These are phyloP conservation scores for Malassezia furfur DNA, from an alignment of 1,284 basidiomycete species.

Conservation along the genomic window DNA sequence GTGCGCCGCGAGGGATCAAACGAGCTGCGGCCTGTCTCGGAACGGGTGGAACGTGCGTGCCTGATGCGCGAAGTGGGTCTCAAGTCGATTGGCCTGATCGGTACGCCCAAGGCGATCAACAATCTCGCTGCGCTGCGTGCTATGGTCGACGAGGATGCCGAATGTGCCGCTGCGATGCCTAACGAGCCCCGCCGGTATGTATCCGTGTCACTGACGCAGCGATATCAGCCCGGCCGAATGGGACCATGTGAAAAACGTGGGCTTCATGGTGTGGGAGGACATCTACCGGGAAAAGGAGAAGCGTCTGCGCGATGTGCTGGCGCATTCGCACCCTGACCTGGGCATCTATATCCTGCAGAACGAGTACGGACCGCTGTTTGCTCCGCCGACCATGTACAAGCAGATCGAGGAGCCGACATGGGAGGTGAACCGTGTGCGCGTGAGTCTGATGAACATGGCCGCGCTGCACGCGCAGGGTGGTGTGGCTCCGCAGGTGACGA, in stretches of 20 bases:
- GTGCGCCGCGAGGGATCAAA: slow-evolving; percentile 46
- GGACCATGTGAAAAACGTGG: slow-evolving; percentile 27
- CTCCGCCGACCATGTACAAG: slow-evolving; percentile 56
- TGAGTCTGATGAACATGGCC: slow-evolving; percentile 80
- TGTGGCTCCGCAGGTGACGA: slow-evolving; percentile 80
- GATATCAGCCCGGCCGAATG: slow-evolving; percentile 25
- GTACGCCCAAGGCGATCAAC: slow-evolving; percentile 62
- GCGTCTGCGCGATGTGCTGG: slow-evolving; percentile 81
- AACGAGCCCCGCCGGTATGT: slow-evolving; percentile 33
- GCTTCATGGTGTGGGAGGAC: slow-evolving; percentile 59
- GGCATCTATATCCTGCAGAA: slow-evolving; percentile 78
- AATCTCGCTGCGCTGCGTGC: slow-evolving; percentile 43
- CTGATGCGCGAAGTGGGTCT: slow-evolving; percentile 85
- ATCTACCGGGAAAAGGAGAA: slow-evolving; percentile 82
- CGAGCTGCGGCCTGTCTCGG: slow-evolving; percentile 54
- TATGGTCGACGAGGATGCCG: slow-evolving; percentile 34
- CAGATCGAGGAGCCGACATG: slow-evolving; percentile 37
- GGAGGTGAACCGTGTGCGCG: slow-evolving; percentile 72
- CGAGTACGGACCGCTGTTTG: slow-evolving; percentile 73
- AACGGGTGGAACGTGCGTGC: slow-evolving; percentile 57
- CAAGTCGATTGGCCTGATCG: slow-evolving; percentile 85
- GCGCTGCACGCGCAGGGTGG: slow-evolving; percentile 74
- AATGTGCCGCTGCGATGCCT: slow-evolving; percentile 31
- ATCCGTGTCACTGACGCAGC: slow-evolving; percentile 10
- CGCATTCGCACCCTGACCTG: slow-evolving; percentile 60